Conservation (phyloP, 805 yeast species). For the Nematodospora valgi region DNA sequence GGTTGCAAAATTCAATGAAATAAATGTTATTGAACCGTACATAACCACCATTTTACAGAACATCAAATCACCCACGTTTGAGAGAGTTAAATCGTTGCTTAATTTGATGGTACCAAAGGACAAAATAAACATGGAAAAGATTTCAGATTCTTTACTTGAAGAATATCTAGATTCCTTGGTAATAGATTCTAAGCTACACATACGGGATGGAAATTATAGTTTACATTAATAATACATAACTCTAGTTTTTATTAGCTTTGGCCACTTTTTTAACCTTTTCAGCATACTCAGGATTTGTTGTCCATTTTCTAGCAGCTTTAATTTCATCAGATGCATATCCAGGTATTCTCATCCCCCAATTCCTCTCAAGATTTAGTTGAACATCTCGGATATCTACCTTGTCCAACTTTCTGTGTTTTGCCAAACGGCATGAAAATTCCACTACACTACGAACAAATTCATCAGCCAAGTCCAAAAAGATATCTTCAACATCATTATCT, state of each 20-base stretch:
- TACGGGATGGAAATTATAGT: constrained; percentile 31
- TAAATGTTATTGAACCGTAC: not conserved
- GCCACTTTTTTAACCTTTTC: constrained; percentile 45
- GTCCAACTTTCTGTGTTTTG: constrained; percentile 90
- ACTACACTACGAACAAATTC: constrained; percentile 91
- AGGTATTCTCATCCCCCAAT: constrained; percentile 93
- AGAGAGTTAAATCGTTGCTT: constrained; percentile 51
- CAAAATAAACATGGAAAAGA: constrained; percentile 28
- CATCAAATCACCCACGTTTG: constrained; percentile 46
- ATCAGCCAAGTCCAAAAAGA: constrained; percentile 88
- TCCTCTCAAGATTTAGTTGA: constrained; percentile 85
- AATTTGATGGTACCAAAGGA: constrained; percentile 56
- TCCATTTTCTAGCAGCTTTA: constrained; percentile 70
- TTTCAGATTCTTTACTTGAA: constrained; percentile 40
- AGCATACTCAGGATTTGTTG: constrained; percentile 57
- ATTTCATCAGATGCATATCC: constrained; percentile 92
- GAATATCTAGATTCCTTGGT: constrained; percentile 40
- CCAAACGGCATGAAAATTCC: constrained; percentile 87
- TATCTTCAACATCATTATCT: constrained; percentile 94
- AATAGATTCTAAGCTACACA: constrained; percentile 39
- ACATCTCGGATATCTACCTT: constrained; percentile 83
- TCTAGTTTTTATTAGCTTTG: constrained; percentile 1
- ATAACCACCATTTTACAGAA: constrained; percentile 46
- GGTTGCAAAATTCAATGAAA: not conserved
- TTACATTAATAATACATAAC: constrained; percentile 12